These are phyloP conservation scores for Penicillium sumatraense DNA, from an alignment of 2,329 filamentous ascomycete genomes.

Conservation along the genomic window DNA sequence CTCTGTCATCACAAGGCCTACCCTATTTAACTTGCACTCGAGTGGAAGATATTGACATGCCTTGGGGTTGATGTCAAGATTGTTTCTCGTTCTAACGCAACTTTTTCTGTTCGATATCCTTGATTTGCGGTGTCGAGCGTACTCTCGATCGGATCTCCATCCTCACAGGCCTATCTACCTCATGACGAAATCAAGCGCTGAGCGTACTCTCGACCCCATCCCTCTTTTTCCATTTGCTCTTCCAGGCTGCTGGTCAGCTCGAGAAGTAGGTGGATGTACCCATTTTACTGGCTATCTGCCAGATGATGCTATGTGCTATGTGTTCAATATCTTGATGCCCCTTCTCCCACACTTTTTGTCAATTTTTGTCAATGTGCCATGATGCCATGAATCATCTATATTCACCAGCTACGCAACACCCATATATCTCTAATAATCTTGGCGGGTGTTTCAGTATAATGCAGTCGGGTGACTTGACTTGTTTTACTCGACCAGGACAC, in stretches of 20 bases:
- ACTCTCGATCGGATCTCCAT: conserved; percentile 63
- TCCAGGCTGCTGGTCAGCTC: conserved; percentile 19
- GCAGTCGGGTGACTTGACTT: too few relatives aligned
- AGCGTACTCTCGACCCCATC: too few relatives aligned
- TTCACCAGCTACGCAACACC: not conserved
- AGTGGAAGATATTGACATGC: conserved; percentile 65
- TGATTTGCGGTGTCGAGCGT: not conserved
- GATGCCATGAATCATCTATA: conserved; percentile 22
- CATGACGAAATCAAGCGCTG: conserved; percentile 91
- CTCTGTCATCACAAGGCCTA: conserved; percentile 52
- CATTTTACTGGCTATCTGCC: conserved; percentile 7
- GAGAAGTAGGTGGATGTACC: conserved; percentile 1
- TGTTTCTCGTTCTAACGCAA: not conserved
- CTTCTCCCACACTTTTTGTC: not conserved
- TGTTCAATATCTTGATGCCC: conserved; percentile 10
- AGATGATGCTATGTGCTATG: conserved; percentile 25
- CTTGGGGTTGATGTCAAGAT: conserved; percentile 57
- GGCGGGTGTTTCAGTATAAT: not conserved
- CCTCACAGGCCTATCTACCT: conserved; percentile 67
- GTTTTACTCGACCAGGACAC: too few relatives aligned
- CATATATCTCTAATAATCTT: not conserved
- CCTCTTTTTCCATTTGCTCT: not conserved
- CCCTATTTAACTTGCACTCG: conserved; percentile 69
- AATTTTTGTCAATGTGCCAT: conserved; percentile 21
- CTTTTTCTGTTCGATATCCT: not conserved